phyloP scores from a whole-genome alignment of 495 filamentous ascomycete genomes.

The Penicillium pancosmium region DNA sequence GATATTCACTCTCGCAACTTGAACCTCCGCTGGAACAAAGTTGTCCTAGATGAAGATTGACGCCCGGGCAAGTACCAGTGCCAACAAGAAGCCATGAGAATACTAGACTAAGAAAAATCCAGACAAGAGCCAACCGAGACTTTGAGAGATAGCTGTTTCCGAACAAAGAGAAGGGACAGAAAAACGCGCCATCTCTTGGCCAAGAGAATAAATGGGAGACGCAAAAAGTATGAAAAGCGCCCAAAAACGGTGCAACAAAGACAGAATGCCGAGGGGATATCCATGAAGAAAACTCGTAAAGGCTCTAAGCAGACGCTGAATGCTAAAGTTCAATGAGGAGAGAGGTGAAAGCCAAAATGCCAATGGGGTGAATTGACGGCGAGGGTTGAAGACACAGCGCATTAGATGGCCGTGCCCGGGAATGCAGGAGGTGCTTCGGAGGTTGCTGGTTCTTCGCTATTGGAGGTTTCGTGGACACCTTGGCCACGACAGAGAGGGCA shows the following conservation, averaged over 20 bases:
- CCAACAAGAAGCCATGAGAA: background rate
- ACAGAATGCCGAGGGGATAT: slow-evolving; percentile 39
- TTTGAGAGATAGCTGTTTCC: background rate
- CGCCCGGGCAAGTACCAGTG: background rate
- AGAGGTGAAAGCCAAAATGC: slow-evolving; percentile 10
- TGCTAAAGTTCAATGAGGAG: slow-evolving; percentile 35
- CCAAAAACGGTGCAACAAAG: slow-evolving; percentile 11
- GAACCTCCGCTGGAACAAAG: background rate
- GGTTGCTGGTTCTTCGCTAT: slow-evolving; percentile 11
- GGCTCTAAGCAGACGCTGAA: slow-evolving; percentile 40
- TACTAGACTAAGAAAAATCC: background rate
- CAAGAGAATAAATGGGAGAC: slow-evolving; percentile 13
- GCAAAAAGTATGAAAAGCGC: slow-evolving; percentile 15
- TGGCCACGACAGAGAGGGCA: slow-evolving; percentile 74
- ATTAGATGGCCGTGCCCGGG: slow-evolving; percentile 28
- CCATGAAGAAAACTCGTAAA: slow-evolving; percentile 36
- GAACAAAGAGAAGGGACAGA: background rate
- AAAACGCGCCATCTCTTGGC: slow-evolving; percentile 6
- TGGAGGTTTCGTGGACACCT: slow-evolving; percentile 56
- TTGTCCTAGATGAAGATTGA: background rate
- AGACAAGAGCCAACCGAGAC: slow-evolving; percentile 3
- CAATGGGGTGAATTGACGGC: background rate
- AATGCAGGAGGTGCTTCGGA: slow-evolving; percentile 20
- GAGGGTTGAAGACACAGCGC: background rate
- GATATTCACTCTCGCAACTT: background rate